phyloP scores from a whole-genome alignment of 2,329 filamentous ascomycete species.

The Aureobasidium sp. region DNA sequence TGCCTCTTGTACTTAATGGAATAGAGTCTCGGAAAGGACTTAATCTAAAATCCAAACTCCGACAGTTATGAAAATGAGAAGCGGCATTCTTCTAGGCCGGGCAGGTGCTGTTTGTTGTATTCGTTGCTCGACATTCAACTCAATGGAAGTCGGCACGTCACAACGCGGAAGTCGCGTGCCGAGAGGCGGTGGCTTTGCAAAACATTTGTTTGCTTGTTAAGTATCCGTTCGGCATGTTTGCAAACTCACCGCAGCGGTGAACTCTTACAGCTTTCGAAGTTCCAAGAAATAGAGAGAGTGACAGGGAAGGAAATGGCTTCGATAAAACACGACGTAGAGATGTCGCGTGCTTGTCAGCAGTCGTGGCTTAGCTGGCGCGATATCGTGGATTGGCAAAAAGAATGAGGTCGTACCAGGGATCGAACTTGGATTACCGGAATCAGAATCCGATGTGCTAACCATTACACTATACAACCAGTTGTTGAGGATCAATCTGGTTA shows the following conservation, averaged over 20 bases:
- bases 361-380: neutral
- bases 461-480: slow-evolving; percentile 22
- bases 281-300: neutral
- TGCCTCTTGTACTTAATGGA: slow-evolving; percentile 13
- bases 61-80: neutral
- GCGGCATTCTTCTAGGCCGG: neutral
- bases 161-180: slow-evolving; percentile 21
- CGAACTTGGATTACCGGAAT: slow-evolving; percentile 23
- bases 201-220: slow-evolving; percentile 14
- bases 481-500: neutral
- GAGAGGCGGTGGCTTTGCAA: slow-evolving; percentile 37
- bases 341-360: slow-evolving; percentile 1
- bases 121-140: neutral
- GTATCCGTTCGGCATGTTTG: neutral
- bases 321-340: neutral
- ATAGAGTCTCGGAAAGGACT: neutral
- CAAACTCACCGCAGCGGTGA: neutral
- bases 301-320: neutral
- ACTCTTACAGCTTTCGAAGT: neutral
- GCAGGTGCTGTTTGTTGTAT: slow-evolving; percentile 11
- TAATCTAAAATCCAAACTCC: slow-evolving; percentile 8
- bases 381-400: too few species aligned
- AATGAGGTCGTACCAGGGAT: slow-evolving; percentile 21
- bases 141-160: slow-evolving; percentile 17
- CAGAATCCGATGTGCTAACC: slow-evolving; percentile 24